phyloP scores from a whole-genome alignment of 2,329 filamentous ascomycete species.

The Pezicula neosporulosa region DNA sequence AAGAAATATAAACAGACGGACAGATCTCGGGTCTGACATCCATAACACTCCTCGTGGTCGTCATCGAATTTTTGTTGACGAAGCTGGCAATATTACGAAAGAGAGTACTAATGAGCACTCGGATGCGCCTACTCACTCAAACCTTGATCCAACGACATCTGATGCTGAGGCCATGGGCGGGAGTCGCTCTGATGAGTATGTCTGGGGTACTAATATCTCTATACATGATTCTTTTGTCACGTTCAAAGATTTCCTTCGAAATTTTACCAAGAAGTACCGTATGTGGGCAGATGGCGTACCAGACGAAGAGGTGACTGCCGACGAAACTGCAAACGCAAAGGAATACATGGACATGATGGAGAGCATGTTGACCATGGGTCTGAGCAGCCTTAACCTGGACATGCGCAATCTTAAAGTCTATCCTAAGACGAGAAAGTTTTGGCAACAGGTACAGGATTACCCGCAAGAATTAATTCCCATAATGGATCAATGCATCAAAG shows the following conservation, averaged over 20 bases:
- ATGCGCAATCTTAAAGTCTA: conserved; percentile 88
- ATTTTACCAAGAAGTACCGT: conserved; percentile 91
- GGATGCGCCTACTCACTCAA: conserved; percentile 58
- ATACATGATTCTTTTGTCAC: conserved; percentile 82
- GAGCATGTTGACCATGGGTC: conserved; percentile 85
- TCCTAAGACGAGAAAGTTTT: conserved; percentile 87
- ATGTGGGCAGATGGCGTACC: conserved; percentile 85
- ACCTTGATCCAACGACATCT: conserved; percentile 77
- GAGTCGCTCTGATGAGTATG: conserved; percentile 67
- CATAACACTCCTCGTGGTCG: conserved; percentile 48
- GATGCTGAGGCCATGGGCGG: conserved; percentile 88
- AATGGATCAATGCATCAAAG: conserved; percentile 93
- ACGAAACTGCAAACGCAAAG: conserved; percentile 71
- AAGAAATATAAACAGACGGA: conserved; percentile 62
- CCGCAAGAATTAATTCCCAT: conserved; percentile 94
- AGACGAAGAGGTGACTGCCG: conserved; percentile 66
- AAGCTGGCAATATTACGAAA: conserved; percentile 53
- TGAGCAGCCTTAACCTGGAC: conserved; percentile 83
- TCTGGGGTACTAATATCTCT: conserved; percentile 97
- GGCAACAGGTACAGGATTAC: conserved; percentile 92
- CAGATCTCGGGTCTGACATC: conserved; percentile 83
- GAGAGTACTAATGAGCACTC: conserved; percentile 49
- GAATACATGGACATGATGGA: conserved; percentile 84
- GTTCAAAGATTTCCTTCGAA: conserved; percentile 89
- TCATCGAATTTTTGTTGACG: conserved; percentile 54